Conservation (phyloP, 164 flowering plant genomes). For the Tetrastigma voinierianum region DNA sequence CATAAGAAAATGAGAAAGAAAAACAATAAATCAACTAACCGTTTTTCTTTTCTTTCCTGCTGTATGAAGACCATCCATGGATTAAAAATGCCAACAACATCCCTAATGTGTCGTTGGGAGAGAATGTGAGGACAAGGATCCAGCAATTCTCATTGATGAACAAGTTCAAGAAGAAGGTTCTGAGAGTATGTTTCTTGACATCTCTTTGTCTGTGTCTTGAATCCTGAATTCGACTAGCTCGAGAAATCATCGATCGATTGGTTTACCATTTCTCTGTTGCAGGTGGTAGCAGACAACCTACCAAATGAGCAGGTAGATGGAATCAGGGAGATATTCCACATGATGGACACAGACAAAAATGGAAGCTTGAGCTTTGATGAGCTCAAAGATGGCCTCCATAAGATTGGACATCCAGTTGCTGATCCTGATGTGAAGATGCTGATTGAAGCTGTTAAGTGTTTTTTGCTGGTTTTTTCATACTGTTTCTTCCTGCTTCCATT, state of each 20-base stretch:
- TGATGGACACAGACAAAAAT: conserved; percentile 83
- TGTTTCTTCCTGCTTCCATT: neutral
- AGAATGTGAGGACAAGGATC: conserved; percentile 60
- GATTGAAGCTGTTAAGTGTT: conserved; percentile 67
- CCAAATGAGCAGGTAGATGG: conserved; percentile 60
- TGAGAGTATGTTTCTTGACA: conserved; percentile 50
- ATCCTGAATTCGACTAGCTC: neutral
- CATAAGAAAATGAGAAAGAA: neutral
- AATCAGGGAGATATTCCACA: conserved; percentile 54
- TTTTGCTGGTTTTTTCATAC: neutral
- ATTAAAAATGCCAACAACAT: conserved; percentile 46
- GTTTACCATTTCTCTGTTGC: neutral
- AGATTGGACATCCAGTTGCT: conserved; percentile 54
- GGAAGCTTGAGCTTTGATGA: conserved; percentile 71
- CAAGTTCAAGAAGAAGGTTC: conserved; percentile 82
- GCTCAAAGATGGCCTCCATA: conserved; percentile 56
- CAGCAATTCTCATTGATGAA: conserved; percentile 82
- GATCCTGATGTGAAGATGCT: conserved; percentile 69
- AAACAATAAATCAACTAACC: neutral
- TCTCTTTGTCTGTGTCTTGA: neutral
- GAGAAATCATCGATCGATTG: neutral
- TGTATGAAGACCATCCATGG: conserved; percentile 59
- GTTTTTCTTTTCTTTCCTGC: neutral
- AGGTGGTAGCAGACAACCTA: conserved; percentile 82
- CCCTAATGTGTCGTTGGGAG: conserved; percentile 58